These are phyloP conservation scores for Globisporangium cystogenes DNA, from an alignment of 352 stramenopile species.

Conservation along the genomic window DNA sequence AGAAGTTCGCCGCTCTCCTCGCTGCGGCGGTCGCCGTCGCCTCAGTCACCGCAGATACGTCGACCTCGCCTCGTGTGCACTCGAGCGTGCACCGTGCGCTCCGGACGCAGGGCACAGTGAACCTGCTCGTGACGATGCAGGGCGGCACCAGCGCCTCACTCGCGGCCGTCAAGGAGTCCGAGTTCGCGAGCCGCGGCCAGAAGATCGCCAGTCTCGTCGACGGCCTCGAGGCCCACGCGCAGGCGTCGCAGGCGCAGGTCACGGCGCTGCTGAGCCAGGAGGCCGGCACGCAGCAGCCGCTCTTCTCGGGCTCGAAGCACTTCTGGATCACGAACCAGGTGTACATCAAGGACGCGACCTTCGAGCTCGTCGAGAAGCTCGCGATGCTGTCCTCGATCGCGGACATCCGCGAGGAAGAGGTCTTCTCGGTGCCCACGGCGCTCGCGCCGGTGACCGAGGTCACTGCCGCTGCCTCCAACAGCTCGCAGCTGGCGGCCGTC, in stretches of 20 bases:
- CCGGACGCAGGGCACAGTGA: slow-evolving; percentile 14
- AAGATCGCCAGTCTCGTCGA: slow-evolving; percentile 9
- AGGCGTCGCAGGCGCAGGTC: not conserved
- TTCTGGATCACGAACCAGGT: slow-evolving; percentile 29
- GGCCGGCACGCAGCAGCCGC: slow-evolving; percentile 5
- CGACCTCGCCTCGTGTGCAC: slow-evolving; percentile 10
- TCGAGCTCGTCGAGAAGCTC: slow-evolving; percentile 22
- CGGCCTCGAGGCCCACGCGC: not conserved
- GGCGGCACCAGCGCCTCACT: not conserved
- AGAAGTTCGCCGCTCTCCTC: slow-evolving; percentile 3
- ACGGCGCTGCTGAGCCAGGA: slow-evolving; percentile 9
- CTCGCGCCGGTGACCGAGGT: no score
- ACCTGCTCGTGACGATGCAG: slow-evolving; percentile 9
- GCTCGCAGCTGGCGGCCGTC: no score
- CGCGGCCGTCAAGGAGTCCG: slow-evolving; percentile 3
- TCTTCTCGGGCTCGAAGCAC: slow-evolving; percentile 11
- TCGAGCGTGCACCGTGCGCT: slow-evolving; percentile 21
- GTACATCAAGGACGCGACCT: slow-evolving; percentile 16
- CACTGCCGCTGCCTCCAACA: no score
- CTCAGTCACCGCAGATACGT: no score
- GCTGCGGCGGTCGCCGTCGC: no score
- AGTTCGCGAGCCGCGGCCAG: slow-evolving; percentile 1
- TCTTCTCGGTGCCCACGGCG: slow-evolving; percentile 6
- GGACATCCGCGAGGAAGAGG: slow-evolving; percentile 15
- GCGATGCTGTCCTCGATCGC: slow-evolving; percentile 6